Evolutionary conservation across 2,329 filamentous ascomycete species (phyloP).

Genomic region (Cladophialophora carrionii): DNA sequence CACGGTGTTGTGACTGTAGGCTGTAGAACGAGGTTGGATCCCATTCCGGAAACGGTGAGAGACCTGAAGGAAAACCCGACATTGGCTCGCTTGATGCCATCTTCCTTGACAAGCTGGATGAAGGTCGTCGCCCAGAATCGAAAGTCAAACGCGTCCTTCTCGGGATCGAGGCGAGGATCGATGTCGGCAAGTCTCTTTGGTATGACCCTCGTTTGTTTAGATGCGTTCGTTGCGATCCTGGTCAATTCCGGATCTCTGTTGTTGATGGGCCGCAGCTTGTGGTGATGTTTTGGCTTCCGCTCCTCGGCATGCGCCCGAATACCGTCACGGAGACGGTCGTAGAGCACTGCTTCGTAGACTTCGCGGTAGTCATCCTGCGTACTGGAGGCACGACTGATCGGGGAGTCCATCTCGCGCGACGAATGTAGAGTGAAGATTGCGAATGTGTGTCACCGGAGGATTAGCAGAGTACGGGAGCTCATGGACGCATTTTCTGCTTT

Average conservation of each 20-base stretch:
- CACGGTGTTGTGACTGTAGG: slow-evolving; percentile 65
- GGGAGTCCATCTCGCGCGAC: slow-evolving; percentile 14
- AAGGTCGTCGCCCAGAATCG: slow-evolving; percentile 27
- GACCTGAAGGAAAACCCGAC: slow-evolving; percentile 66
- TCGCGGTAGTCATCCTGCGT: slow-evolving; percentile 22
- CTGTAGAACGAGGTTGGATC: slow-evolving; percentile 68
- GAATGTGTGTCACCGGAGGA: not conserved
- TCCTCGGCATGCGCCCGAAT: slow-evolving; percentile 10
- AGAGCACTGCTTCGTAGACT: slow-evolving; percentile 20
- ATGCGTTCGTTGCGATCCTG: slow-evolving; percentile 22
- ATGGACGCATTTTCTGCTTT: not conserved
- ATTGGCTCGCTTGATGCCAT: slow-evolving; percentile 23
- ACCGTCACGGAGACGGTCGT: slow-evolving; percentile 26
- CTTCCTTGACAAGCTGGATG: slow-evolving; percentile 24
- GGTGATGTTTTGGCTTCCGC: slow-evolving; percentile 10
- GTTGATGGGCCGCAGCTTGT: not conserved
- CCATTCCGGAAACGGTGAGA: slow-evolving; percentile 65
- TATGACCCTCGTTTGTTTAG: slow-evolving; percentile 16
- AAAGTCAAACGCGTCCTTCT: slow-evolving; percentile 28
- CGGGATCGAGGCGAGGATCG: slow-evolving; percentile 27
- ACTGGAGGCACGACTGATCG: slow-evolving; percentile 17
- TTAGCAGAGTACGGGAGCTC: not conserved
- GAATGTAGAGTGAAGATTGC: not conserved
- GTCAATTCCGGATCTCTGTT: slow-evolving; percentile 21
- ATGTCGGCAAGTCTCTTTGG: slow-evolving; percentile 24